Conservation (phyloP, 2,329 filamentous ascomycete genomes). For the Talaromyces sp. region DNA sequence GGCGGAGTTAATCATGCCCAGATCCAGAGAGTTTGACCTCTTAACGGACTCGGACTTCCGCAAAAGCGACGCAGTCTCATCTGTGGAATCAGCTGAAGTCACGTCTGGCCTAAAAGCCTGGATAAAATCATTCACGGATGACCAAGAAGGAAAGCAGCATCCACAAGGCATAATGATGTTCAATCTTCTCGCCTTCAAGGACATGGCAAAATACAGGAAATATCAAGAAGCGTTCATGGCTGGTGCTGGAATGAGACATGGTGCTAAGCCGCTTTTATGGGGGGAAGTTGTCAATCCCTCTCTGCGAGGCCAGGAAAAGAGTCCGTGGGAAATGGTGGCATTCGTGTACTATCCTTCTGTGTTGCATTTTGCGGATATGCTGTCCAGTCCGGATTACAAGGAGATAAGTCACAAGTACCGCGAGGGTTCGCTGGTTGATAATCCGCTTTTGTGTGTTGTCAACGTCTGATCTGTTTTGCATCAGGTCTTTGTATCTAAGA, state of each 20-base stretch:
- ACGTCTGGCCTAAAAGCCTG: not conserved
- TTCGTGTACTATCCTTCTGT: slow-evolving; percentile 16
- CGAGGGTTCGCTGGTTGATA: slow-evolving; percentile 10
- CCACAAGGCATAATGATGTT: slow-evolving; percentile 12
- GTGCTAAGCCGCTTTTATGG: slow-evolving; percentile 4
- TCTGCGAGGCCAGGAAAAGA: not conserved
- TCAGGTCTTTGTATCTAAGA: not conserved
- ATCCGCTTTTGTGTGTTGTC: slow-evolving; percentile 10
- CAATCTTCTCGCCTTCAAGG: slow-evolving; percentile 15
- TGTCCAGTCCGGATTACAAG: slow-evolving; percentile 1
- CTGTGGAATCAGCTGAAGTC: slow-evolving; percentile 1
- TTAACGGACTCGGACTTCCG: not conserved
- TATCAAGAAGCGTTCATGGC: slow-evolving; percentile 11
- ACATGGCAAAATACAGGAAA: slow-evolving; percentile 4
- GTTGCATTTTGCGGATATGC: slow-evolving; percentile 16
- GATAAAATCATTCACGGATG: not conserved
- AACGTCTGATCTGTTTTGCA: not conserved
- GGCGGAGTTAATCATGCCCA: not conserved
- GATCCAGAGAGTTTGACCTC: not conserved
- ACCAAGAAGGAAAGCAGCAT: not conserved
- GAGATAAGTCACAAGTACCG: slow-evolving; percentile 15
- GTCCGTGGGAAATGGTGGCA: slow-evolving; percentile 9
- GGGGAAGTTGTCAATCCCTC: not conserved
- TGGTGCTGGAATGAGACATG: slow-evolving; percentile 6
- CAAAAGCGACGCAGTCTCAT: not conserved